Conservation (phyloP, 2,329 filamentous ascomycete species). For the Penicillium brasilianum region DNA sequence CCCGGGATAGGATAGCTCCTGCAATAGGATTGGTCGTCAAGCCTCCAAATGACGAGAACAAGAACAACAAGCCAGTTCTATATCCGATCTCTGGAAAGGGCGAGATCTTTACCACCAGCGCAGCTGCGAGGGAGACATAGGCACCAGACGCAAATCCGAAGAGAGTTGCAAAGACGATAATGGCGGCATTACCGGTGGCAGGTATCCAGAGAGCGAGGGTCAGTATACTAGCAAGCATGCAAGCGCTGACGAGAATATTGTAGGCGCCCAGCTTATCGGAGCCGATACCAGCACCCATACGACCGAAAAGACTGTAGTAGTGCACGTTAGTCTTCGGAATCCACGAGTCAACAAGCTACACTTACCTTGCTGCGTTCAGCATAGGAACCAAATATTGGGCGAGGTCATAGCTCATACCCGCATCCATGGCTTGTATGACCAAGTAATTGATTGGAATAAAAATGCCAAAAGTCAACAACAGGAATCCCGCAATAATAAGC, state of each 20-base stretch:
- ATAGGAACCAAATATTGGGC: conserved; percentile 29
- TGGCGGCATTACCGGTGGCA: conserved; percentile 56
- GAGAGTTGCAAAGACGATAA: conserved; percentile 65
- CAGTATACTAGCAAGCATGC: conserved; percentile 17
- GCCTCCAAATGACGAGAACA: conserved; percentile 65
- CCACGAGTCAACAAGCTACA: background rate
- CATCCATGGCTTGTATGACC: conserved; percentile 22
- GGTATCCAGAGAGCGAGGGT: conserved; percentile 28
- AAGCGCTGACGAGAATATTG: conserved; percentile 25
- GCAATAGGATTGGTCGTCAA: conserved; percentile 70
- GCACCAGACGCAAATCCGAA: conserved; percentile 71
- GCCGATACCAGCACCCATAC: conserved; percentile 19
- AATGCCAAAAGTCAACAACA: conserved; percentile 38
- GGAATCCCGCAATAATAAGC: conserved; percentile 23
- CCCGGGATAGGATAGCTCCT: conserved; percentile 57
- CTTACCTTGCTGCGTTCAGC: conserved; percentile 26
- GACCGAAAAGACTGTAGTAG: conserved; percentile 27
- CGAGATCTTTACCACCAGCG: conserved; percentile 66
- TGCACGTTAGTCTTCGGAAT: background rate
- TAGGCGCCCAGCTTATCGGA: conserved; percentile 26
- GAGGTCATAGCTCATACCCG: conserved; percentile 24
- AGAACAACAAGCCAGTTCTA: conserved; percentile 65
- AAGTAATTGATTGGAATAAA: conserved; percentile 35
- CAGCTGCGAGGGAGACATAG: conserved; percentile 64
- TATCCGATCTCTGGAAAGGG: conserved; percentile 70